Base-by-base conservation (phyloP, 2,329 filamentous ascomycete species). In the Hymenoscyphus scutula region DNA sequence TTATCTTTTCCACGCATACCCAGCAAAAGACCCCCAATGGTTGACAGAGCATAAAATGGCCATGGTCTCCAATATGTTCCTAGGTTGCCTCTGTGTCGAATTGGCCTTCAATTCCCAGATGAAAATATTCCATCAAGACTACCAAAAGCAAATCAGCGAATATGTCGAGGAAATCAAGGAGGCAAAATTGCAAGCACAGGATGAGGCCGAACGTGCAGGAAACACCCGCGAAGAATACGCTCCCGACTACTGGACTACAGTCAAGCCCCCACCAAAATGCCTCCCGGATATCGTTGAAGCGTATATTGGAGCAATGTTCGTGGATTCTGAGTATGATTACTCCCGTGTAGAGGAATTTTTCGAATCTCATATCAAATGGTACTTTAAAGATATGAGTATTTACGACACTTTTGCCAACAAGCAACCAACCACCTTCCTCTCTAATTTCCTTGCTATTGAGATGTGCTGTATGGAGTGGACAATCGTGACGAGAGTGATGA, bases 21-120 rank as follows among this genome's bases (percentile, higher is more conserved):
- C 92, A 0, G 79, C 85, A 58, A 90, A 89, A 62, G 92, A 97
- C 71, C 94, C 95, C 0, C 93, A 98, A 74, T 98, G 94, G 94
- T 81, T 99, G 63, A 98, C 95, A 0, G 95, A 98, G 76, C 94
- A 98, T 81, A 98, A 98, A 78, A 97, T 96, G 88, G 92, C 93
- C n/a, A 97, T 99, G 91, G 93, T 95, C 0, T 95, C 91, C 59
- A 99, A 99, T 77, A 92, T 93, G 64, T 99, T 98, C 72, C 82
- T 97, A 1, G 92, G 90, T 1, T 91, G 88, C 19, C 80, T 98
- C 2, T 89, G 89, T 63, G 91, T 96, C 2, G 83, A 85, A 56
- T 82, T 98, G 0, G 88, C 84, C 0, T 89, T 98, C 61, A 87
- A 97, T 72, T 84, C 80, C 56, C 88, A 94, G 72, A 77, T 98